These are phyloP conservation scores for Phaeodactylum tricornutum DNA, from an alignment of 108 stramenopile species.

Conservation along the genomic window DNA sequence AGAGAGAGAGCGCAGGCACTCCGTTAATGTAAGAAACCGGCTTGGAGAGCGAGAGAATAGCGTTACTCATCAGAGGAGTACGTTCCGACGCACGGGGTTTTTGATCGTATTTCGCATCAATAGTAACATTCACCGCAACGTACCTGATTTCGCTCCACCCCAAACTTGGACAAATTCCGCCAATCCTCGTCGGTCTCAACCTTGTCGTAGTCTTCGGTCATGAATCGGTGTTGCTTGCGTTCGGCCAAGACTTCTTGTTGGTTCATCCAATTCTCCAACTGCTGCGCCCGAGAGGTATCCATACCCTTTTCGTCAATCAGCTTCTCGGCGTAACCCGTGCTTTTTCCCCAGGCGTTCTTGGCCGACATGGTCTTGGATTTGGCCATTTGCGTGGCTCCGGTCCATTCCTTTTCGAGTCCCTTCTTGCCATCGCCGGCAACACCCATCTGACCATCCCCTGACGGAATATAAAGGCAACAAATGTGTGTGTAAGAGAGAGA, in stretches of 20 bases:
- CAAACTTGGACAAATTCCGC: slow-evolving; percentile 70
- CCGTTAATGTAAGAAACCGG: no score
- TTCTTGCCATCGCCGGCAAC: slow-evolving; percentile 79
- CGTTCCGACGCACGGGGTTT: no score
- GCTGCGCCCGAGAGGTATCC: slow-evolving; percentile 68
- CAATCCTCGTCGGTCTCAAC: slow-evolving; percentile 44
- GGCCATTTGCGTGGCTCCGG: slow-evolving; percentile 28
- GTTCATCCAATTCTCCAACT: slow-evolving; percentile 80
- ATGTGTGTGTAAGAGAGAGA: no score
- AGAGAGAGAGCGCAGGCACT: slow-evolving; percentile 2
- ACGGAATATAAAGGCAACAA: slow-evolving; percentile 12
- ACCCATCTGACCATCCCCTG: slow-evolving; percentile 83
- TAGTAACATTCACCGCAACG: no score
- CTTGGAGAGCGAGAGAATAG: no score
- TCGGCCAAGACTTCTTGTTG: slow-evolving; percentile 68
- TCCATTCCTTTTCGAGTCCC: slow-evolving; percentile 35
- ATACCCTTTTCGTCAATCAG: slow-evolving; percentile 36
- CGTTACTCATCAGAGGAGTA: no score
- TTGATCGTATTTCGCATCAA: background rate
- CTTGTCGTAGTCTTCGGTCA: slow-evolving; percentile 57
- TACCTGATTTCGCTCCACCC: slow-evolving; percentile 69
- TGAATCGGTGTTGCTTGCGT: slow-evolving; percentile 31
- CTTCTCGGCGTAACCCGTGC: slow-evolving; percentile 63
- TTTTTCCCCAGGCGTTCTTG: slow-evolving; percentile 76
- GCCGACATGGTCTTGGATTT: slow-evolving; percentile 61